A percentile compares a stretch with the other conserved stretches of the same genome.
These are phyloP conservation scores for Entomortierella lignicola DNA, from an alignment of 192 early-diverging fungal species.

Conservation along the genomic window DNA sequence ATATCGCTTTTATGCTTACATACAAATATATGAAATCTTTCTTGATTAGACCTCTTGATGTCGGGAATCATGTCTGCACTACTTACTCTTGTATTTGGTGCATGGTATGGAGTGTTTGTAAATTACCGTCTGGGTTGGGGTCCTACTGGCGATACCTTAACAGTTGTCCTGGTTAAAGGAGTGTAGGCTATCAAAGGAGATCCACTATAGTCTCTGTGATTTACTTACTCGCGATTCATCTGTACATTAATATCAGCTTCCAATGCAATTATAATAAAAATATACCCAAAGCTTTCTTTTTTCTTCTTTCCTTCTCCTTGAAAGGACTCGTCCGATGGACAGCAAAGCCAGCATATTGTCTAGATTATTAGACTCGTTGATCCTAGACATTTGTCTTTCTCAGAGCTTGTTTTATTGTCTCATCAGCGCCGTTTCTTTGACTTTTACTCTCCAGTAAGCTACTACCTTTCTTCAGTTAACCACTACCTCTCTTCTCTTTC, in stretches of 20 bases:
- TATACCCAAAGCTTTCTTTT: no score
- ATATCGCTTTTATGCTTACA: background rate
- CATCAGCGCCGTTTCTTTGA: no score
- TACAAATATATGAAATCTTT: background rate
- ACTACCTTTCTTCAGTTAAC: no score
- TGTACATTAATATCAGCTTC: constrained; percentile 2
- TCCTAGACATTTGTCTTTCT: no score
- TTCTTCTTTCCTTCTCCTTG: no score
- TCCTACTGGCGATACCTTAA: constrained; percentile 61
- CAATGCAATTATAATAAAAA: no score
- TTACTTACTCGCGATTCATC: background rate
- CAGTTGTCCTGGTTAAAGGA: constrained; percentile 65
- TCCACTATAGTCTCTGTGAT: background rate
- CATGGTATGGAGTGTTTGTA: constrained; percentile 73
- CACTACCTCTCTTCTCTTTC: no score
- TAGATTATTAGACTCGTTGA: no score
- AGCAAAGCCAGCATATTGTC: no score
- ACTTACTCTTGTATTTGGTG: constrained; percentile 60
- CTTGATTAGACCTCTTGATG: constrained; percentile 60
- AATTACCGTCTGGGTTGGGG: constrained; percentile 72
- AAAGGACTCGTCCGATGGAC: no score
- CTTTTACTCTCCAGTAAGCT: no score
- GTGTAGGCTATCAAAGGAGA: constrained; percentile 17
- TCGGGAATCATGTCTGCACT: constrained; percentile 63
- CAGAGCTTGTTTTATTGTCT: background rate